Base-by-base conservation (phyloP, 805 yeast genomes). In the Candida silvatica region DNA sequence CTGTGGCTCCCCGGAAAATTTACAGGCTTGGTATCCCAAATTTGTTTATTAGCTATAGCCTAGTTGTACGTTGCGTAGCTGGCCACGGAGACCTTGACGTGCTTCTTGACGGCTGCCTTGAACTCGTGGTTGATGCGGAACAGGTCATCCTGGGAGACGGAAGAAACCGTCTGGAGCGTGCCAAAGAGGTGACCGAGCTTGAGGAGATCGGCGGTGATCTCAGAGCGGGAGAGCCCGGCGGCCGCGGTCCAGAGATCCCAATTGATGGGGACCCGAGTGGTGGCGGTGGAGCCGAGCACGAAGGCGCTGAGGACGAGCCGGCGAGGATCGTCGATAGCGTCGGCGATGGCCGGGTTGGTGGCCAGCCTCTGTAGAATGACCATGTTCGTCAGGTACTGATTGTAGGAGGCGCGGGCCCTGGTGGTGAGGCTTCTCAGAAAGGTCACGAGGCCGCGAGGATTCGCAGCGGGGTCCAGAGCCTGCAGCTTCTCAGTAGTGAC, bases 21-120 rank as follows among this genome's bases (percentile, higher is more conserved):
- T n/a, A n/a, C n/a, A n/a, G n/a, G n/a, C n/a, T n/a, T n/a, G n/a
- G n/a, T n/a, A n/a, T n/a, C n/a, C n/a, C 31, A 32, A 18, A n/a
- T 22, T 18, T 6, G 20, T 9, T 25, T n/a, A 15, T 34, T 19
- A 25, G 20, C 7, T 11, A 28, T 4, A 3, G 11, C 5, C 19
- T 15, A 16, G 7, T 35, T 31, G n/a, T n/a, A n/a, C n/a, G n/a
- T n/a, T n/a, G n/a, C n/a, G n/a, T n/a, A n/a, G n/a, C n/a, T n/a
- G n/a, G n/a, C n/a, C n/a, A n/a, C n/a, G n/a, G 45, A 37, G 23
- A 44, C 36, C 33, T 48, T 48, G 19, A 49, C 45, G 24, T 47
- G 33, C 19, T 40, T 42, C 16, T 38, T 36, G 6, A 50, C 44
- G 34, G 44, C 48, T 4, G 32, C 22, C 24, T 41, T 32, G 24